Evolutionary conservation across 2,329 filamentous ascomycete species (phyloP), one percentile per base, ranked within the genome.

Genomic region (Phialophora expanda): DNA sequence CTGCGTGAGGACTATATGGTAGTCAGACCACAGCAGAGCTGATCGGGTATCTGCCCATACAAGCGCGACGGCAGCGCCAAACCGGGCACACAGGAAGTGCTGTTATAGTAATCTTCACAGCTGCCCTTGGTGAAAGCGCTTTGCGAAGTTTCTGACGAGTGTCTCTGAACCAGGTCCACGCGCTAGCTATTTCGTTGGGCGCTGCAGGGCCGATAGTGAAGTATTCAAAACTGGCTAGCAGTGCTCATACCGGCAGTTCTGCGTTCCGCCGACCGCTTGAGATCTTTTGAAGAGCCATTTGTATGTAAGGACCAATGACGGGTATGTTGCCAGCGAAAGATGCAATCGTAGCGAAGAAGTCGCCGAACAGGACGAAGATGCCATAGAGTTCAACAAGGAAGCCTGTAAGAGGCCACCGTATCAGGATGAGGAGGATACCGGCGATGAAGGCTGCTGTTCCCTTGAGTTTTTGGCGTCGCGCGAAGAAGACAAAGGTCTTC

Each of bases 401-500:
- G 30, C 95, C 95, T 69, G 95, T 86, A 62, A 99, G 85, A 0
- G 95, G 91, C 93, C 95, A 99, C 67, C 90, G 87, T 74, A 97
- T 78, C 46, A 99, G 82, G 72, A 99, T 99, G 20, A 99, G 85
- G 9, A 88, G 74, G 46, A 99, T 90, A 14, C 95, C 95, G 3
- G 83, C 82, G 73, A 91, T 89, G 81, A 99, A 99, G 17, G 93
- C 93, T 4, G 89, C 89, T 0, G 92, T 97, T 70, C 95, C 95
- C 76, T 93, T 93, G 74, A 92, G 87, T 80, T 99, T 99, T 77
- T 97, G 92, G 73, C 89, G 89, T 68, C 95, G 90, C 59, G 93
- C 91, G 83, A 99, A 99, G 87, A 99, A 99, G 76, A 90, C 84
- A 70, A 94, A 83, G 0, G 95, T 98, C 78, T 97, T 97, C 78